These are phyloP conservation scores for Pyrus pyrifolia DNA, from an alignment of 306 rosid genomes.

Conservation along the genomic window DNA sequence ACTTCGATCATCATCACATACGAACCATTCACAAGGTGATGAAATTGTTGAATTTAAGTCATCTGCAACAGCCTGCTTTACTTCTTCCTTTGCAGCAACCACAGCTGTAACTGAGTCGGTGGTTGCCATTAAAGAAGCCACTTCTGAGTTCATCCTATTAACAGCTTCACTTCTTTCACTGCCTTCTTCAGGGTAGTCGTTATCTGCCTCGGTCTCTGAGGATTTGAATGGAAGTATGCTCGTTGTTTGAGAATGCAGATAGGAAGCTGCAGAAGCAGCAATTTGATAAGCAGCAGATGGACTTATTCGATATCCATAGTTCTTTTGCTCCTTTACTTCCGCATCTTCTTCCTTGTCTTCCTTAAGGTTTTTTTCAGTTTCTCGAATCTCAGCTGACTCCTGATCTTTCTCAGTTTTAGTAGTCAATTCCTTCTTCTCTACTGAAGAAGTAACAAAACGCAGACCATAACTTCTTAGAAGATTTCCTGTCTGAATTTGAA, in stretches of 20 bases:
- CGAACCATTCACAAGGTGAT: constrained; percentile 88
- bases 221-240: constrained; percentile 73
- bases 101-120: constrained; percentile 89
- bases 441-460: constrained; percentile 62
- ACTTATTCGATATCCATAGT: constrained; percentile 42
- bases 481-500: constrained; percentile 62
- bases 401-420: constrained; percentile 41
- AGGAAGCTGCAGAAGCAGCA: constrained; percentile 91
- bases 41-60: constrained; percentile 65
- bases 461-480: constrained; percentile 51
- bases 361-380: constrained; percentile 24
- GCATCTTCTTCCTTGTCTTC: constrained; percentile 23
- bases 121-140: constrained; percentile 81
- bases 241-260: constrained; percentile 62
- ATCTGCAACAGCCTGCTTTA: constrained; percentile 96
- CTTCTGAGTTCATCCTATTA: constrained; percentile 45
- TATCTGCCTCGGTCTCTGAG: constrained; percentile 25
- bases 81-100: constrained; percentile 96
- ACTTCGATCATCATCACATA: constrained; percentile 73
- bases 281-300: constrained; percentile 62
- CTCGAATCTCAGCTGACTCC: constrained; percentile 24
- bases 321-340: constrained; percentile 32
- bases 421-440: constrained; percentile 58
- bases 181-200: constrained; percentile 29
- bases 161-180: constrained; percentile 18